Percentiles rank a stretch among this genome's conserved stretches.
These are phyloP conservation scores for Chlorella ohadii DNA, from an alignment of 139 green algal species.

Conservation along the genomic window DNA sequence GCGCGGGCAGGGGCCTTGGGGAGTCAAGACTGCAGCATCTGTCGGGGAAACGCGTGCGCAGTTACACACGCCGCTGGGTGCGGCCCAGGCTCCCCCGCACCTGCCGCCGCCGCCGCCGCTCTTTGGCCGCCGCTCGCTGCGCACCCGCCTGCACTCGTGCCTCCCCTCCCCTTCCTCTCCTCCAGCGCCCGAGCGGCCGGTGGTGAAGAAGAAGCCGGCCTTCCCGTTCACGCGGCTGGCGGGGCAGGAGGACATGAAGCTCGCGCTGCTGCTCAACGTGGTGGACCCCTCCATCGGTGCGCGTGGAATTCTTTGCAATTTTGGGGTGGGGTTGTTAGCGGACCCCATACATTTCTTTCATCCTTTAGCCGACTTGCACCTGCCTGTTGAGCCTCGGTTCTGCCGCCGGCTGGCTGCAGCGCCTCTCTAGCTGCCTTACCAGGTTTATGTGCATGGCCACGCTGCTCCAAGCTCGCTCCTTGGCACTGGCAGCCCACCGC, in stretches of 20 bases:
- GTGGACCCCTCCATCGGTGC: conserved; percentile 83
- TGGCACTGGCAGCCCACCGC: too few relatives aligned
- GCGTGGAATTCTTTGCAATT: too few relatives aligned
- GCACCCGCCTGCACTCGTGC: not conserved
- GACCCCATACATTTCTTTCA: too few relatives aligned
- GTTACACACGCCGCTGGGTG: not conserved
- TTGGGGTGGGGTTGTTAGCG: too few relatives aligned
- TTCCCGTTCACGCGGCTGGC: conserved; percentile 91
- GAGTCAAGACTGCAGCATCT: not conserved
- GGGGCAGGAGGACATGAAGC: conserved; percentile 94
- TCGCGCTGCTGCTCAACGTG: conserved; percentile 91
- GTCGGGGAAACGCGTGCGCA: not conserved
- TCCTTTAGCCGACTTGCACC: too few relatives aligned
- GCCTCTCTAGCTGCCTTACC: too few relatives aligned
- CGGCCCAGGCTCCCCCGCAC: not conserved
- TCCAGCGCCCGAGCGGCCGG: not conserved
- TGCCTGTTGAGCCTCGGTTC: too few relatives aligned
- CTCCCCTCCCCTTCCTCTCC: too few relatives aligned
- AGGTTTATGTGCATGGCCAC: too few relatives aligned
- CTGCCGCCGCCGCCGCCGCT: not conserved
- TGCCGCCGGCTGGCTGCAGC: too few relatives aligned
- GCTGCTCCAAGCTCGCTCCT: too few relatives aligned
- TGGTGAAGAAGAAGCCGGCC: conserved; percentile 43
- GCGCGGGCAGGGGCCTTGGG: too few relatives aligned
- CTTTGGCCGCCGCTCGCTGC: not conserved